Evolutionary conservation across 441 rosid species (phyloP), one percentile per base, ranked within the genome.

Genomic region (Erodium texanum): DNA sequence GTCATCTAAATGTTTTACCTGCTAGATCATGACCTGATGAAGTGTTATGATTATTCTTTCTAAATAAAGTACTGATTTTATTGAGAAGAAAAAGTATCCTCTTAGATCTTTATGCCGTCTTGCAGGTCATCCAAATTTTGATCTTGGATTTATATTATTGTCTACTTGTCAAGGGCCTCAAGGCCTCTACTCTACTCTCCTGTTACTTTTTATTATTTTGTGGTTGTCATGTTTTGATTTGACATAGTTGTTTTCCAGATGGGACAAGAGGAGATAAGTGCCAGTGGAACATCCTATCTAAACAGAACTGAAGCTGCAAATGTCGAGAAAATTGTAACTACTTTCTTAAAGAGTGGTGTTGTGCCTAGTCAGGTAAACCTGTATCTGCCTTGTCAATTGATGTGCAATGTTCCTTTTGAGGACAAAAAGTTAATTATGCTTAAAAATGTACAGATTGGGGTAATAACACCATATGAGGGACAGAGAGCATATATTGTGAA

Each of bases 191-290:
- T 32, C 6, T n/a, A n/a, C n/a, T n/a, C 5, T 41, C 27, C 48
- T 54, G 14, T 67, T 45, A 9, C 32, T 19, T 54, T 67, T 48
- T 19, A 64, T 48, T 76, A 43, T 56, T 74, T 18, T 29, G n/a
- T 32, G 6, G 61, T 64, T 43, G 23, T 61, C 43, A 23, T 61
- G 54, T 65, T 70, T 48, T 69, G 24, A 79, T 62, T 75, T 76
- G 48, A 23, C 43, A 58, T 73, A 52, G 29, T 69, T 81, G 73
- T 76, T 79, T 68, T 79, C 74, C 77, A 95, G 99, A 85, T 95
- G 96, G 99, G 99, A 74, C 96, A 92, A 95, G 99, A 95, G 75
- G 99, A 95, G 83, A 95, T 95, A 76, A 92, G 99, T 78, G 98
- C 99, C 27, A 92, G 98, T 73, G 98, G 97, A 70, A 92, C 99